Conservation (phyloP, 2,329 filamentous ascomycete genomes). For the Colletotrichum sp. region DNA sequence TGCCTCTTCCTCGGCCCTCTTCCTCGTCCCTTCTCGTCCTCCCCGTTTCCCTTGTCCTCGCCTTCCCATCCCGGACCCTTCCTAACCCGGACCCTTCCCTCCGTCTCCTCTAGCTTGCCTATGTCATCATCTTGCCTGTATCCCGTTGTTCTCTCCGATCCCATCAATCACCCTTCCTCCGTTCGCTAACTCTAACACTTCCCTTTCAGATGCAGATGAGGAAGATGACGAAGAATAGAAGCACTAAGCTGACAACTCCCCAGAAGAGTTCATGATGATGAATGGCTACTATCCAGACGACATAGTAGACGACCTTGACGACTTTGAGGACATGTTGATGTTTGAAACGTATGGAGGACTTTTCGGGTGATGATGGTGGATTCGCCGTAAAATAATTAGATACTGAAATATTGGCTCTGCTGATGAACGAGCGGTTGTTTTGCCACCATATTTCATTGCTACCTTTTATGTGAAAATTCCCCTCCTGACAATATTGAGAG, state of each 20-base stretch:
- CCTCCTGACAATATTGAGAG: neutral
- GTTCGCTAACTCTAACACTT: neutral
- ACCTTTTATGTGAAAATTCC: rapidly evolving
- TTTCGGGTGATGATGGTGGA: neutral
- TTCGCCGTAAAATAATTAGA: neutral
- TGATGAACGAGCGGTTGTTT: neutral
- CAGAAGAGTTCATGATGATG: constrained; percentile 3
- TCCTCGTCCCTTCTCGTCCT: neutral
- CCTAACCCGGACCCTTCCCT: neutral
- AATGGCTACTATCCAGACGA: neutral
- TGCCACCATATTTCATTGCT: neutral
- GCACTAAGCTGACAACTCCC: neutral
- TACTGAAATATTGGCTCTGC: neutral
- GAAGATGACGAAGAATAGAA: neutral
- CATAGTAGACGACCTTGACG: neutral
- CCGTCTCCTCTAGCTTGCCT: neutral
- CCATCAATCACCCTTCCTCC: neutral
- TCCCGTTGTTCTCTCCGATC: neutral
- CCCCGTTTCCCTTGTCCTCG: neutral
- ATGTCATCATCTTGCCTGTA: neutral
- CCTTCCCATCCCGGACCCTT: neutral
- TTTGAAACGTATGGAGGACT: neutral
- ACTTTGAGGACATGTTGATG: neutral
- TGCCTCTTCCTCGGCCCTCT: no score
- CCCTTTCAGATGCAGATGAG: neutral